Evolutionary conservation across 2,329 filamentous ascomycete species (phyloP), one percentile per base, ranked within the genome.

Genomic region (Thielaviopsis euricoi): DNA sequence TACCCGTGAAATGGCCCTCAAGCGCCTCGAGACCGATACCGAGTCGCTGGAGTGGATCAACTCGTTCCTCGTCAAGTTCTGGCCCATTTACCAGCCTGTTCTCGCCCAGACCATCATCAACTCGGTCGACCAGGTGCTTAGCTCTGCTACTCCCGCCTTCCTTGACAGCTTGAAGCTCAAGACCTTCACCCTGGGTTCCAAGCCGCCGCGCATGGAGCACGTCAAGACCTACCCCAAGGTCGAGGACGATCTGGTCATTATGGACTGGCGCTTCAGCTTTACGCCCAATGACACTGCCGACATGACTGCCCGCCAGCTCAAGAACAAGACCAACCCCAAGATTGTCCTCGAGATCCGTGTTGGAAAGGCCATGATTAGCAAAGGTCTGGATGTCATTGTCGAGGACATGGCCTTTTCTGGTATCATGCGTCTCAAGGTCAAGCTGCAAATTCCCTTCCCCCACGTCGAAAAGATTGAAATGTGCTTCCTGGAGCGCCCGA

Each of bases 241-340:
- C 1, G 89, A 96, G 64, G 90, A 96, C 62, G 93, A 98, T 67
- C 84, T 90, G 60, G 89, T 98, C 49, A 81, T 97, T 66, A 98
- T 98, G 93, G 93, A 98, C 69, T 98, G 93, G 93, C 95, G 95
- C 67, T 98, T 98, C 71, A 97, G 91, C 76, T 98, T 98, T 73
- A 97, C 88, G 0, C 93, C 93, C 37, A 97, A 93, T 64, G 94
- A 98, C 70, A 87, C 81, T 2, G 83, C 87, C 63, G 93, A 98
- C 70, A 82, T 98, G 79, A 98, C 93, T 1, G 76, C 85, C 1
- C 82, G 86, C 61, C 93, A 98, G 70, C 73, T 96, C 66, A 91
- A 87, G 75, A 89, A 90, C 76, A 96, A 95, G 76, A 81, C 97
- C 70, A 97, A 98, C 67, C 93, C 93, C 58, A 98, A 97, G 73